Conservation (phyloP, 331 rosid genomes). For the Phaseolus coccineus region DNA sequence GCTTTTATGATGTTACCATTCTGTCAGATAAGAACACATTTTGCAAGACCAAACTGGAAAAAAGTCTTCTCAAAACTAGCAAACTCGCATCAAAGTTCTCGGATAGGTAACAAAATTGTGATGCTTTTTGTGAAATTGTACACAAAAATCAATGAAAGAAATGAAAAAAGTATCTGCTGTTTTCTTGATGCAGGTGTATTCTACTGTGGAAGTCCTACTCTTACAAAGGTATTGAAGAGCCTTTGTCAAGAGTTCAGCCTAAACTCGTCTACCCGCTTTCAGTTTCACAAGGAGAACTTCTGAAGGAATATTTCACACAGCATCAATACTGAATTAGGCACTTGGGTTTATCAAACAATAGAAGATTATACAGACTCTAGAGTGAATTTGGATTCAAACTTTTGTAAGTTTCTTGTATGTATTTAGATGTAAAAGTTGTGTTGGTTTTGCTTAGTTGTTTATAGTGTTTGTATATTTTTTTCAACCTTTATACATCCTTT, state of each 20-base stretch:
- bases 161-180: neutral
- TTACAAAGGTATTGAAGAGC: constrained; percentile 57
- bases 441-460: neutral
- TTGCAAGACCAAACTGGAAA: constrained; percentile 93
- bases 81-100: constrained; percentile 56
- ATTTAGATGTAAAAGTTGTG: constrained; percentile 21
- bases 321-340: constrained; percentile 20
- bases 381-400: constrained; percentile 7
- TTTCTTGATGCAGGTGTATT: constrained; percentile 76
- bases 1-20: constrained; percentile 27
- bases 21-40: constrained; percentile 84
- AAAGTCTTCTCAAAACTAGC: constrained; percentile 75
- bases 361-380: constrained; percentile 24
- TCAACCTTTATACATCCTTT: neutral
- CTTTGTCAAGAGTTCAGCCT: constrained; percentile 79
- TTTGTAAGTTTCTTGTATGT: constrained; percentile 31
- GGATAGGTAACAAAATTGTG: constrained; percentile 64
- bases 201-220: constrained; percentile 83
- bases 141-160: neutral
- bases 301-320: constrained; percentile 46
- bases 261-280: constrained; percentile 76
- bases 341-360: constrained; percentile 11
- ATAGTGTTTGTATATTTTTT: neutral
- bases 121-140: constrained; percentile 26
- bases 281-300: constrained; percentile 93